phyloP scores from a whole-genome alignment of 2,329 filamentous ascomycete genomes.

The Nigrospora sphaerica region DNA sequence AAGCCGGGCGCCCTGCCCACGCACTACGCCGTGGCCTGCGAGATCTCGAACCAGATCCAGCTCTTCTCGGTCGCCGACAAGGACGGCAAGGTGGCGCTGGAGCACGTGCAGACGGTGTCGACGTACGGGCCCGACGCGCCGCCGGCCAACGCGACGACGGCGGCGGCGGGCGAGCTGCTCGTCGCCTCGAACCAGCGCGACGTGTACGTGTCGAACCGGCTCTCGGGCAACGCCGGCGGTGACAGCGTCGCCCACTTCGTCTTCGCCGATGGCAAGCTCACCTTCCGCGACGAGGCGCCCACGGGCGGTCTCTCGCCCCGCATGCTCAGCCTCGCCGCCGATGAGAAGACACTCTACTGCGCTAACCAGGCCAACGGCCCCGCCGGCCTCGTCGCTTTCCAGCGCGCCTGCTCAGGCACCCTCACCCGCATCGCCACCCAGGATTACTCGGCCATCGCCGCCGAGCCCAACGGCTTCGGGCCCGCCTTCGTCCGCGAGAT shows the following conservation, averaged over 20 bases:
- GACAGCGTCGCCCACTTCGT: slow-evolving; percentile 43
- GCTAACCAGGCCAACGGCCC: slow-evolving; percentile 35
- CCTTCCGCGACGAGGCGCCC: slow-evolving; percentile 13
- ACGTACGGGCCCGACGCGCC: slow-evolving; percentile 29
- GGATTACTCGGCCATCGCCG: slow-evolving; percentile 7
- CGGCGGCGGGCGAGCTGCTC: slow-evolving; percentile 38
- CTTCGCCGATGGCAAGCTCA: slow-evolving; percentile 13
- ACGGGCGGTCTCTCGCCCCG: slow-evolving; percentile 29
- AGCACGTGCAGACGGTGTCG: slow-evolving; percentile 27
- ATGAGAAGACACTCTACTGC: slow-evolving; percentile 30
- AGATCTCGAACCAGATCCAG: slow-evolving; percentile 36
- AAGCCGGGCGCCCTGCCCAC: slow-evolving; percentile 19
- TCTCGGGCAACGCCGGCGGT: slow-evolving; percentile 30
- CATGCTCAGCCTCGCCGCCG: slow-evolving; percentile 34
- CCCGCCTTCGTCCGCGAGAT: slow-evolving; percentile 22
- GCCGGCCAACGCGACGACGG: slow-evolving; percentile 26
- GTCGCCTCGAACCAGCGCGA: slow-evolving; percentile 32
- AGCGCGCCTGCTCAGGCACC: slow-evolving; percentile 14
- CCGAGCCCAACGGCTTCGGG: slow-evolving; percentile 10
- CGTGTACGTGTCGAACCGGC: slow-evolving; percentile 45
- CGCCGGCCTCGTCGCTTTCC: slow-evolving; percentile 30
- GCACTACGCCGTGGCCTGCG: slow-evolving; percentile 40
- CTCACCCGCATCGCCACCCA: slow-evolving; percentile 14
- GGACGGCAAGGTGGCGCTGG: slow-evolving; percentile 25
- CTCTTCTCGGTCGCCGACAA: slow-evolving; percentile 30